Conservation (phyloP, 345 rosid species). For the Jatropha curcas region DNA sequence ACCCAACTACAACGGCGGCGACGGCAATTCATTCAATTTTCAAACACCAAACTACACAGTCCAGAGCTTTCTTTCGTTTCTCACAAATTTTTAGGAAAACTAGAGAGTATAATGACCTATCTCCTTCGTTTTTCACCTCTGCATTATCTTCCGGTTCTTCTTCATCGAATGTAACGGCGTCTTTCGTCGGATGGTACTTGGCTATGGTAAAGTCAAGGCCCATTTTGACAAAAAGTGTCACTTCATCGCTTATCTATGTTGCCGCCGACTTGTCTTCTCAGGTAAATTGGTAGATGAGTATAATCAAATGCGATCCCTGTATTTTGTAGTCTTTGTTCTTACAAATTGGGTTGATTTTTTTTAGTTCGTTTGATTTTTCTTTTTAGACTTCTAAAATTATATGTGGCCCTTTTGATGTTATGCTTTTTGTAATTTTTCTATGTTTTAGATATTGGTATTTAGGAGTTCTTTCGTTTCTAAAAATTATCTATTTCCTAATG, state of each 20-base stretch:
- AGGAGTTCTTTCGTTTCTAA: too few species aligned
- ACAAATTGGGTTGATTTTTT: background rate
- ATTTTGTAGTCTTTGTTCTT: constrained; percentile 7
- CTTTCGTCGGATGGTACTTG: constrained; percentile 77
- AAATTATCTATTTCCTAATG: too few species aligned
- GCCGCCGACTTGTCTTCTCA: constrained; percentile 95
- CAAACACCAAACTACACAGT: constrained; percentile 31
- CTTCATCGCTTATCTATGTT: constrained; percentile 63
- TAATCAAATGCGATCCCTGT: background rate
- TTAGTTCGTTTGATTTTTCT: background rate
- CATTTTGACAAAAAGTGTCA: constrained; percentile 70
- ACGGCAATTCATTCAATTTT: constrained; percentile 14
- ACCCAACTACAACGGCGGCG: constrained; percentile 23
- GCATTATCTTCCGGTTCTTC: constrained; percentile 34
- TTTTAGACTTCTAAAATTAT: background rate
- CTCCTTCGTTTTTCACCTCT: constrained; percentile 30
- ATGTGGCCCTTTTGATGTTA: background rate
- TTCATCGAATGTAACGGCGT: constrained; percentile 6
- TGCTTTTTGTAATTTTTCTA: background rate
- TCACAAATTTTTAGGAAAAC: constrained; percentile 36
- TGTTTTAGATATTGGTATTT: background rate
- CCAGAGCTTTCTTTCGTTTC: constrained; percentile 49
- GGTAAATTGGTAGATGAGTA: constrained; percentile 33
- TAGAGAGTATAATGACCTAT: constrained; percentile 24
- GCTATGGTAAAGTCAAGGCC: constrained; percentile 82